phyloP scores from a whole-genome alignment of 1,284 basidiomycete genomes.

The Austroboletus sp. region DNA sequence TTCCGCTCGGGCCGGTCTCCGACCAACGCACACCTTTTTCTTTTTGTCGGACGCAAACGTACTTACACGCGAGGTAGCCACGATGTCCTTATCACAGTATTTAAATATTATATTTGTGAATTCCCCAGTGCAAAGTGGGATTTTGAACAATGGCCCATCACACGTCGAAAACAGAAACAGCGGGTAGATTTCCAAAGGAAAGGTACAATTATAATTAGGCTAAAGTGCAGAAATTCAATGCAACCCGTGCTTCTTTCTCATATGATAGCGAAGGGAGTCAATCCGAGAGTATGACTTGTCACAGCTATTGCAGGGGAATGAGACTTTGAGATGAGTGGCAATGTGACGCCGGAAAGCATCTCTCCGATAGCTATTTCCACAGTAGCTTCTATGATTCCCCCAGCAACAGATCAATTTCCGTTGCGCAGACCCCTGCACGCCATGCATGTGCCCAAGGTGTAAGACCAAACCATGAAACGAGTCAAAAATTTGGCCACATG shows the following conservation, averaged over 20 bases:
- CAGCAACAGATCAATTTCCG: conserved; percentile 3
- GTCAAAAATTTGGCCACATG: not conserved
- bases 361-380: not conserved
- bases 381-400: not conserved
- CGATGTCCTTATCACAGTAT: too few relatives aligned
- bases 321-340: not conserved
- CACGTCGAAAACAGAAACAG: too few relatives aligned
- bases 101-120: too few relatives aligned
- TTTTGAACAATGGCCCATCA: too few relatives aligned
- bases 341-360: conserved; percentile 4
- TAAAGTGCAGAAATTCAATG: not conserved
- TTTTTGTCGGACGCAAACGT: too few relatives aligned
- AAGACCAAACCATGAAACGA: conserved; percentile 2
- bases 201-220: not conserved
- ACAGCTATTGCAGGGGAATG: not conserved
- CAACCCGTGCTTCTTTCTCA: not conserved
- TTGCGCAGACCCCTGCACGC: not conserved
- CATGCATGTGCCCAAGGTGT: not conserved
- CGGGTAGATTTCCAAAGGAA: not conserved
- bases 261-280: not conserved
- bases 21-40: too few relatives aligned
- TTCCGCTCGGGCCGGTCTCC: too few relatives aligned
- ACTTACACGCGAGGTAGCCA: too few relatives aligned
- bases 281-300: not conserved
- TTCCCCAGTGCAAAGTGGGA: too few relatives aligned